Conservation (phyloP, 2,329 filamentous ascomycete genomes). For the Colletotrichum plurivorum region DNA sequence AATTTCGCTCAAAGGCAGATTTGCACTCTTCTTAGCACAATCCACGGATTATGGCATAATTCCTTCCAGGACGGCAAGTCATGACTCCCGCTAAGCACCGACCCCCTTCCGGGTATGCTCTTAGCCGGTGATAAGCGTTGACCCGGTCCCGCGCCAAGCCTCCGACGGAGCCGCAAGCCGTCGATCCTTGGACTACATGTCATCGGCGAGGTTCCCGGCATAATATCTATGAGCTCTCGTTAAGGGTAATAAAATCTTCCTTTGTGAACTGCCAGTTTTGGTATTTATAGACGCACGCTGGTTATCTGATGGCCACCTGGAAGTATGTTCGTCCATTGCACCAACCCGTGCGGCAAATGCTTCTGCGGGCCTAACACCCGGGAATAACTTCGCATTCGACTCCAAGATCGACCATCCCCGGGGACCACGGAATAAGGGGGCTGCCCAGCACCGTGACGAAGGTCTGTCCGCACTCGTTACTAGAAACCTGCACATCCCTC, state of each 20-base stretch:
- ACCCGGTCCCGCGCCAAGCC: slow-evolving; percentile 5
- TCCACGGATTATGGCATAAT: not conserved
- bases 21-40: not conserved
- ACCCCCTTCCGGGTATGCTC: not conserved
- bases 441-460: too few relatives aligned
- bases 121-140: slow-evolving; percentile 8
- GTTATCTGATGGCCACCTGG: not conserved
- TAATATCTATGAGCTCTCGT: not conserved
- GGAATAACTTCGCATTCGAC: not conserved
- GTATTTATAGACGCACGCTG: not conserved
- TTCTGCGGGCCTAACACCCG: not conserved
- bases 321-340: slow-evolving; percentile 10
- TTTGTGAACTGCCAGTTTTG: not conserved
- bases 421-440: too few relatives aligned
- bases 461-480: too few relatives aligned
- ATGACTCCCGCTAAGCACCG: not conserved
- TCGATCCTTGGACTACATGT: not conserved
- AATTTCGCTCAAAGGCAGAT: not conserved
- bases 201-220: not conserved
- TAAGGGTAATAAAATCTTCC: slow-evolving; percentile 16
- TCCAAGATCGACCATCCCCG: too few relatives aligned
- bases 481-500: too few relatives aligned
- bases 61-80: not conserved
- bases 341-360: too few relatives aligned
- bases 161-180: slow-evolving; percentile 11